Base-by-base conservation (phyloP, 805 yeast species). In the Ogataea chonburiensis region DNA sequence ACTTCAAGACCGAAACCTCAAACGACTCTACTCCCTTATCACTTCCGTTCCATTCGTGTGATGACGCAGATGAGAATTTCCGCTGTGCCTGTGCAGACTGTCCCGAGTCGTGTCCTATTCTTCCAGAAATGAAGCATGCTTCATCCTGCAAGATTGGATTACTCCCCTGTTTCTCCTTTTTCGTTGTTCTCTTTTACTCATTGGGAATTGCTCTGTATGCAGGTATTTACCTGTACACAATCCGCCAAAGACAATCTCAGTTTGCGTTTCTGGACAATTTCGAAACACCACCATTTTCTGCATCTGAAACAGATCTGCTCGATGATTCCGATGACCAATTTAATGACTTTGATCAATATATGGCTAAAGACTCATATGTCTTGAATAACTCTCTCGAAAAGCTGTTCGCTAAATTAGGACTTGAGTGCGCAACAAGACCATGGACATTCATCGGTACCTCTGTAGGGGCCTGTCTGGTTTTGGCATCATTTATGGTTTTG, bases 81-180 rank as follows among this genome's bases (percentile, higher is more conserved):
- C 75, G 74, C 46, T 88, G 96, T 62, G 85, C 98, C 0, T 91
- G 98, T 54, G 72, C 95, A 0, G 98, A 91, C 60, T 91, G 98
- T 59, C 77, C 83, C 0, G 66, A 58, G 1, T 73, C 88, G 1
- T 91, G 98, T 53, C 97, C 98, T 0, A 53, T 46, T 0, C 67
- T 91, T 15, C 77, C 77, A 0, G 63, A 64, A 0, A 56, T 81
- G 23, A 53, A 59, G 6, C 57, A 63, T 2, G 48, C 56, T 2
- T 55, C 60, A 0, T 40, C 44, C 4, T 85, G 96, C 56, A 61
- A 53, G 20, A 68, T 87, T n/a, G 85, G 82, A 0, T 58, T 63
- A 0, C 26, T 89, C 1, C 86, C 89, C 0, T 89, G 95, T 53
- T 77, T 81, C 46, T 81, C 95, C 1, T 71, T 86, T 45, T 61